Base-by-base conservation (phyloP, 441 rosid species). In the Brassica balearica region DNA sequence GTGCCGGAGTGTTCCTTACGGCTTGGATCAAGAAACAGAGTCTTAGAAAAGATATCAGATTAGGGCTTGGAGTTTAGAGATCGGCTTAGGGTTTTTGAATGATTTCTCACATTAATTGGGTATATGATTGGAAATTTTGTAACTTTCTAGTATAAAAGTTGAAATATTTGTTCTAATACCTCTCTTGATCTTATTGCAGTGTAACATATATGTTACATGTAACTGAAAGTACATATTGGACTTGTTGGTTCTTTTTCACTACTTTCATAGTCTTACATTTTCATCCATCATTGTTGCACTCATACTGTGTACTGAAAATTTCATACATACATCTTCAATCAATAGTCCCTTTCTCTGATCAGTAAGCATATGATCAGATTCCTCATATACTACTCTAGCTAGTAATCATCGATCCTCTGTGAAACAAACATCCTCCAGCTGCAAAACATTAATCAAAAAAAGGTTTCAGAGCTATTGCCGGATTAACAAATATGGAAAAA, bases 1-100 rank as follows among this genome's bases (percentile, higher is more conserved):
- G 62, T 75, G 73, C 20, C 73, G 79, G 51, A 27, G 48, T 1
- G 61, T 68, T 58, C 61, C 68, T 0, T 75, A 68, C 61, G 46
- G 41, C 17, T 41, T 12, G 8, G 70, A 70, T 15, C 25, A 70
- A 53, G 38, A 23, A 19, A 56, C 62, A 56, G 60, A 56, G 60
- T 2, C 23, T 17, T 6, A 53, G 3, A 53, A 2, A 46, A 46
- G 55, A 53, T 15, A 53, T 55, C 23, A 19, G 4, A 6, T 55
- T 55, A 55, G 23, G 59, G 22, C 7, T 53, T 51, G 6, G 15
- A 12, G 55, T 48, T 48, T 46, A 46, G 53, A 46, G 14, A 46
- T 48, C 17, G 55, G 15, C 7, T 48, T 48, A n/a, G 55, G 51
- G n/a, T 43, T 43, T 43, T 11, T 43, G 51, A 43, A 43, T 43